phyloP scores from a whole-genome alignment of 2,329 filamentous ascomycete species.

The Calycina marina region DNA sequence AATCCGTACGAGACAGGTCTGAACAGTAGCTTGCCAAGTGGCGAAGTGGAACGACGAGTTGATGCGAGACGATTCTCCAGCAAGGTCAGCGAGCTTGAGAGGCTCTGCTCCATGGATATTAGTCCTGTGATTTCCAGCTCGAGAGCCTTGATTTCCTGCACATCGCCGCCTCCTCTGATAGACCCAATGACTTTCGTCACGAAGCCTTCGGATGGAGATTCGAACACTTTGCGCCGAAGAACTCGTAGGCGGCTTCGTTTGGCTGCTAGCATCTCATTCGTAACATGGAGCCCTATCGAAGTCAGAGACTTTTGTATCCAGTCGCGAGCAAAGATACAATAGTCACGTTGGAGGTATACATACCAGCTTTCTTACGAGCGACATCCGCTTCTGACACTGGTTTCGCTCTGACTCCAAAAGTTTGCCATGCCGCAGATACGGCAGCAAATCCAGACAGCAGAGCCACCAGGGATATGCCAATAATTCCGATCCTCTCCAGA shows the following conservation, averaged over 20 bases:
- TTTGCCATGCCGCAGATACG: conserved; percentile 79
- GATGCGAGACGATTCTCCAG: conserved; percentile 48
- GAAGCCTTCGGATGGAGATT: conserved; percentile 36
- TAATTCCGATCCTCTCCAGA: conserved; percentile 61
- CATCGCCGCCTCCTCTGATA: conserved; percentile 47
- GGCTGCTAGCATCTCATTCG: conserved; percentile 61
- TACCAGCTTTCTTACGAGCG: conserved; percentile 61
- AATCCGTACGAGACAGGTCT: conserved; percentile 51
- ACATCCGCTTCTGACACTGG: conserved; percentile 62
- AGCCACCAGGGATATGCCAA: conserved; percentile 77
- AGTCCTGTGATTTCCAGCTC: conserved; percentile 67
- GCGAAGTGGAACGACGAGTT: conserved; percentile 52
- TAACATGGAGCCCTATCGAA: conserved; percentile 60
- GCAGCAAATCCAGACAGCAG: conserved; percentile 79
- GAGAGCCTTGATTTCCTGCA: conserved; percentile 43
- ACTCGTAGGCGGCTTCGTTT: conserved; percentile 61
- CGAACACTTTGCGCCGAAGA: conserved; percentile 48
- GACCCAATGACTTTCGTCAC: conserved; percentile 61
- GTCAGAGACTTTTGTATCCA: no score
- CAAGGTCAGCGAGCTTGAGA: conserved; percentile 48
- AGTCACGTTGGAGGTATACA: no score
- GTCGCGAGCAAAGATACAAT: no score
- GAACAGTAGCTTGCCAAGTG: conserved; percentile 48
- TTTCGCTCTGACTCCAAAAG: conserved; percentile 50
- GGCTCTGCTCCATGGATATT: conserved; percentile 61